Base-by-base conservation (phyloP, 768 basidiomycete genomes). In the Scleroderma citrinum region DNA sequence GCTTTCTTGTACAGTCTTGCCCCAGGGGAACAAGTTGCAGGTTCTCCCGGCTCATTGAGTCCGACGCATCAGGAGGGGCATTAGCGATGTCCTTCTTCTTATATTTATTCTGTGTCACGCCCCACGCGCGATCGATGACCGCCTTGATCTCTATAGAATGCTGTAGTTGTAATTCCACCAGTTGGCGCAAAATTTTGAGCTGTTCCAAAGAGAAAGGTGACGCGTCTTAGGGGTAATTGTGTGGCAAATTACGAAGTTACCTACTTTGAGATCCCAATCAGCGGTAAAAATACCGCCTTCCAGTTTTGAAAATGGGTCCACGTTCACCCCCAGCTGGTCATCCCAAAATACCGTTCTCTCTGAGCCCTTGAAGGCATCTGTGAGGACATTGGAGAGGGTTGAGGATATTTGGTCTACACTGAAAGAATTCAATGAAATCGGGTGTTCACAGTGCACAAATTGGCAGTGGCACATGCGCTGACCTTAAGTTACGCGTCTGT, bases 401-500 rank as follows among this genome's bases (percentile, higher is more conserved):
- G 80, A 74, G 39, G 88, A 87, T 62, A 92, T 87, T 64, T 85
- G 83, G 75, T 91, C 88, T 61, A 77, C 75, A 68, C 89, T 92
- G 64, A 51, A 58, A 64, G 58, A 59, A 56, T 52, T 58, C 62
- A 60, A 59, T 65, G 57, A 37, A 61, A 56, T 66, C 58, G 68
- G 62, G 63, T 55, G 44, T 60, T 60, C 53, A 20, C 7, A 57
- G 61, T 57, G 46, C 54, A 56, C 51, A 53, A 55, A 37, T 23
- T 62, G 57, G 48, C 51, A 55, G 58, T 56, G 49, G 42, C 51
- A 68, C 64, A 66, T 65, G 69, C 67, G 65, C 81, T 70, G 70
- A 87, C 88, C 85, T 87, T 69, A 89, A 76, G 75, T 90, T 90
- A 84, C 88, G 86, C 82, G 88, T 85, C 67, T 85, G 85, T 17